phyloP scores from a whole-genome alignment of 2,329 filamentous ascomycete genomes.

The Ophiocordyceps unilateralis region DNA sequence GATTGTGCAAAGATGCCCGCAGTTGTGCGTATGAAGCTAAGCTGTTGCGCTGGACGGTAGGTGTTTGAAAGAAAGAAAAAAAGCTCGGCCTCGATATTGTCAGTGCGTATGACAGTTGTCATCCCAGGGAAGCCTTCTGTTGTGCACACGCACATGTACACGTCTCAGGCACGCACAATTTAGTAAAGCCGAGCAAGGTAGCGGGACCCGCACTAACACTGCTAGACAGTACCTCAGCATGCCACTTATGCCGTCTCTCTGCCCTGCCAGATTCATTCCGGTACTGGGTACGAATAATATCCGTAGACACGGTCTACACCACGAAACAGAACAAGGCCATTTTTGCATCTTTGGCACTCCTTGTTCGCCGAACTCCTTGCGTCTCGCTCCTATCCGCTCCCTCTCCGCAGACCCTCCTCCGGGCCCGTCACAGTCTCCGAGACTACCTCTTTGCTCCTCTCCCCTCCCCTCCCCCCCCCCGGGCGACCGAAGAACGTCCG shows the following conservation, averaged over 20 bases:
- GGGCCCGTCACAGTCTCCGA: neutral
- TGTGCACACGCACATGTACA: no score
- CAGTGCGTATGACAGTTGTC: neutral
- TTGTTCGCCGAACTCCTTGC: constrained; percentile 1
- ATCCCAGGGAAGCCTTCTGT: neutral
- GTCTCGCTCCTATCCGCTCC: neutral
- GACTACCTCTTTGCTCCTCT: neutral
- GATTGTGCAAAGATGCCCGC: no score
- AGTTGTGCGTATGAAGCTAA: no score
- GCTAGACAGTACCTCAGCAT: no score
- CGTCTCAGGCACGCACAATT: neutral
- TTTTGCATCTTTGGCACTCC: constrained; percentile 2
- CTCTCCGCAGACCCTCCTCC: constrained; percentile 2
- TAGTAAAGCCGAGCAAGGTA: neutral
- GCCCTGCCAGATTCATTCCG: neutral
- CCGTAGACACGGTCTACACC: neutral
- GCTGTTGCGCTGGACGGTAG: no score
- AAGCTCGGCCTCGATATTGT: neutral
- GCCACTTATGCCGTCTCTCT: neutral
- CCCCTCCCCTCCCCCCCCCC: no score
- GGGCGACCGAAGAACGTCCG: neutral
- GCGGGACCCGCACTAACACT: no score
- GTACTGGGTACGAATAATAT: neutral
- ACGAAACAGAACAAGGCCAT: neutral
- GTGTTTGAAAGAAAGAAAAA: no score